Base-by-base conservation (phyloP, 2,329 filamentous ascomycete genomes). In the Phyllosticta citribraziliensis region DNA sequence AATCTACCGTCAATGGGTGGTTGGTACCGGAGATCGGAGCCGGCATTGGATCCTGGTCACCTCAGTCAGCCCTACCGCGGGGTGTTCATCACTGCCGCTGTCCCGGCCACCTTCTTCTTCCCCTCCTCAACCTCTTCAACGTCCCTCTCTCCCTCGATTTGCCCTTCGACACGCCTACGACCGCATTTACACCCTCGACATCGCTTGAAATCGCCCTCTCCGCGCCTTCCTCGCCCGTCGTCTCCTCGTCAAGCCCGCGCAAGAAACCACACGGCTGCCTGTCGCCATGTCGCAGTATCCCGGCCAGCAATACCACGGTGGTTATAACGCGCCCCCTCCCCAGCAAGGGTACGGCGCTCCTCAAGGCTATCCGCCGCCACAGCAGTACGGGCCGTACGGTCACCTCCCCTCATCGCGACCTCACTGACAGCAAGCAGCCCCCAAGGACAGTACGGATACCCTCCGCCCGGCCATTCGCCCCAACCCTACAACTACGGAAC, bases 311-410 rank as follows among this genome's bases (percentile, higher is more conserved):
- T 74, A 75, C 65, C 70, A 77, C 67, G 58, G 59, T 22, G 63
- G 73, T 56, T 76, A 76, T 63, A 72, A 71, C 58, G 69, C 69
- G 5, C 75, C 75, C 33, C 75, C 75, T 52, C 75, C 72, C 58
- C 74, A 73, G 63, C 70, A 60, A 40, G 55, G 53, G 52, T 64
- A 63, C 30, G 60, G 60, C n/a, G 27, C 60, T 20, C 60, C 55
- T 9, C 58, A 65, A 30, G 65, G 65, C 24, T 66, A 66, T 52
- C 65, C 66, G 22, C 62, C 63, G 40, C 60, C 60, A 11, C 63
- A 60, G 57, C 63, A 64, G 47, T 63, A 63, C 22, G 62, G 62
- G 30, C 52, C 62, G 58, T 63, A 62, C 22, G 62, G 22, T 24
- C 17, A n/a, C 55, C 11, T 17, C 22, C 55, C 19, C 24, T n/a